These are phyloP conservation scores for Curvularia lunata DNA, from an alignment of 2,329 filamentous ascomycete genomes.

Conservation along the genomic window DNA sequence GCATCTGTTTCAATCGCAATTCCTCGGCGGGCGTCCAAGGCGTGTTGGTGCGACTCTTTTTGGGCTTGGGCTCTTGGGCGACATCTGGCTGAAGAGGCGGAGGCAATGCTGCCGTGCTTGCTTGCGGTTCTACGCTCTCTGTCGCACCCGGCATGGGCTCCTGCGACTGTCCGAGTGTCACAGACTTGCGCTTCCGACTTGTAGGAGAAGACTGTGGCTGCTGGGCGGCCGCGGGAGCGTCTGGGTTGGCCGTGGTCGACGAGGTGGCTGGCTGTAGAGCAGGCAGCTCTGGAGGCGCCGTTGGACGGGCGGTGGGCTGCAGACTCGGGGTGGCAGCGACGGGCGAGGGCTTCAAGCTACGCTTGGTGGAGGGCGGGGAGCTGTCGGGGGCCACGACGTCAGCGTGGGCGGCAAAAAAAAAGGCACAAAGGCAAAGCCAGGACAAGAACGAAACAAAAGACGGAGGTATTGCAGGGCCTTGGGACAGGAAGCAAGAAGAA, in stretches of 20 bases:
- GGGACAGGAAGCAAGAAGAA: not conserved
- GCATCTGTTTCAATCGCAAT: conserved; percentile 88
- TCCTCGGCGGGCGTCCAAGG: conserved; percentile 97
- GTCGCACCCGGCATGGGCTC: conserved; percentile 35
- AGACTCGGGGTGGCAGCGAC: conserved; percentile 45
- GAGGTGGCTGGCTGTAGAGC: conserved; percentile 38
- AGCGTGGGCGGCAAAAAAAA: conserved; percentile 28
- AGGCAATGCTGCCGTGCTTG: conserved; percentile 33
- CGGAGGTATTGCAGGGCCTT: not conserved
- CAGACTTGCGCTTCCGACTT: conserved; percentile 46
- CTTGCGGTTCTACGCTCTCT: conserved; percentile 23
- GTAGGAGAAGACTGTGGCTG: conserved; percentile 32
- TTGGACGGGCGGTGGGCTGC: conserved; percentile 31
- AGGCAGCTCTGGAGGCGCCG: conserved; percentile 35
- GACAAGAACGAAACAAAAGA: not conserved
- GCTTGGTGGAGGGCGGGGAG: conserved; percentile 52
- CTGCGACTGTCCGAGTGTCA: conserved; percentile 31
- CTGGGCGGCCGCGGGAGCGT: conserved; percentile 29
- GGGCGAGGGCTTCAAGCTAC: conserved; percentile 52
- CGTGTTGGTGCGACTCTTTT: conserved; percentile 98
- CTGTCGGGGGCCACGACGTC: conserved; percentile 44
- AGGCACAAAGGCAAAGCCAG: conserved; percentile 7
- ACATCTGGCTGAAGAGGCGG: conserved; percentile 31
- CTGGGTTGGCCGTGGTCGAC: conserved; percentile 32
- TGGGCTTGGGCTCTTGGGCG: conserved; percentile 59